Percentiles rank a stretch among this genome's conserved stretches.
Evolutionary conservation across 805 yeast species (phyloP).

Genomic region (Suhomyces sp.): DNA sequence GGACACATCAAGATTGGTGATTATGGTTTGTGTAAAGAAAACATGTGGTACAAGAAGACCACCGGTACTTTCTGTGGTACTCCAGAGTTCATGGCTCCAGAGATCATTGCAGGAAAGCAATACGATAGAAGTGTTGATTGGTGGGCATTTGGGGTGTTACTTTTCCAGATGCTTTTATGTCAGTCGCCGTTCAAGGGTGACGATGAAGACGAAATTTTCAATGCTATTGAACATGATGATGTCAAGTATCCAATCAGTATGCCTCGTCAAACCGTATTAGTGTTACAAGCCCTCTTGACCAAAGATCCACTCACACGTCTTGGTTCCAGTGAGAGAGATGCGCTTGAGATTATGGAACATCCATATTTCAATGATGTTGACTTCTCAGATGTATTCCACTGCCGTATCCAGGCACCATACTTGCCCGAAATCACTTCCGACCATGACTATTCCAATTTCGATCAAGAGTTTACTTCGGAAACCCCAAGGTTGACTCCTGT

Average conservation of each 20-base stretch:
- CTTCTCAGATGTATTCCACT: conserved; percentile 78
- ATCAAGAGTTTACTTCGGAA: conserved; percentile 91
- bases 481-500: conserved; percentile 95
- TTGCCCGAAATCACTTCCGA: conserved; percentile 84
- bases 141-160: conserved; percentile 99
- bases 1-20: conserved; percentile 98
- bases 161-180: conserved; percentile 94
- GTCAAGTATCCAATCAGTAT: conserved; percentile 95
- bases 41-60: conserved; percentile 79
- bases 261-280: conserved; percentile 95
- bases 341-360: conserved; percentile 91
- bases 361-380: conserved; percentile 88
- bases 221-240: conserved; percentile 94
- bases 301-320: conserved; percentile 83
- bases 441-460: conserved; percentile 90
- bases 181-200: conserved; percentile 98
- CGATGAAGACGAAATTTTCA: conserved; percentile 94
- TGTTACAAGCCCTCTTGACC: conserved; percentile 85
- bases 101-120: conserved; percentile 86
- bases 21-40: conserved; percentile 95
- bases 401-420: conserved; percentile 82
- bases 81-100: conserved; percentile 99
- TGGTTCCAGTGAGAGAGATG: conserved; percentile 87
- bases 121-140: conserved; percentile 96
- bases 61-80: conserved; percentile 98